Conservation (phyloP, 78 protist species). For the Dictyostelium brefeldianum region DNA sequence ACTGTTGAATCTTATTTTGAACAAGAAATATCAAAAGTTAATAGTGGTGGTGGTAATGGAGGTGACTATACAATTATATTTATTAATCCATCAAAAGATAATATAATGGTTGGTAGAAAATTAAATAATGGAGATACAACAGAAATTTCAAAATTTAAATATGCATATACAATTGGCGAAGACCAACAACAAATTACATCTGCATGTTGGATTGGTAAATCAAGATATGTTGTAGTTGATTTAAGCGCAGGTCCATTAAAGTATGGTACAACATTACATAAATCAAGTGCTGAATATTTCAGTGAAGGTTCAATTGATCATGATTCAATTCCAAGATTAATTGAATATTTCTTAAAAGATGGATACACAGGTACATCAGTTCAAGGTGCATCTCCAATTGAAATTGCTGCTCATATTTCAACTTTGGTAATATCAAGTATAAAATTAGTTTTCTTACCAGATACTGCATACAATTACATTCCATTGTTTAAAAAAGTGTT, state of each 20-base stretch:
- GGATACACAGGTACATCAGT: constrained; percentile 49
- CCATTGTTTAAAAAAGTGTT: constrained; percentile 60
- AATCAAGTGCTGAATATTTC: constrained; percentile 25
- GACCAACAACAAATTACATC: constrained; percentile 17
- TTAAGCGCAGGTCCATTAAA: constrained; percentile 42
- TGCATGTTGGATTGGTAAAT: constrained; percentile 52
- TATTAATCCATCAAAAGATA: constrained; percentile 50
- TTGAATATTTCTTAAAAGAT: constrained; percentile 40
- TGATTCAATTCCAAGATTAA: constrained; percentile 69
- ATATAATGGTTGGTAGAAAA: background rate
- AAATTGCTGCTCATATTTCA: constrained; percentile 49
- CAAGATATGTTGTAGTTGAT: constrained; percentile 43
- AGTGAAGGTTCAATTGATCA: constrained; percentile 38
- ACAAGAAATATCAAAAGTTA: constrained; percentile 12
- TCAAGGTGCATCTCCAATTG: constrained; percentile 71
- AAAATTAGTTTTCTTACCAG: constrained; percentile 16
- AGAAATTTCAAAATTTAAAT: background rate
- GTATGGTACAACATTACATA: constrained; percentile 73
- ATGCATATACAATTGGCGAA: constrained; percentile 1
- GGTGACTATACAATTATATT: constrained; percentile 28
- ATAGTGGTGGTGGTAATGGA: background rate
- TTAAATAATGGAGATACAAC: background rate
- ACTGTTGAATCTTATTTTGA: constrained; percentile 45
- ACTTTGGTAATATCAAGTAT: background rate
- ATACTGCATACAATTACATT: constrained; percentile 22